Evolutionary conservation across 495 filamentous ascomycete species (phyloP).

Genomic region (Hamigera avellanea): DNA sequence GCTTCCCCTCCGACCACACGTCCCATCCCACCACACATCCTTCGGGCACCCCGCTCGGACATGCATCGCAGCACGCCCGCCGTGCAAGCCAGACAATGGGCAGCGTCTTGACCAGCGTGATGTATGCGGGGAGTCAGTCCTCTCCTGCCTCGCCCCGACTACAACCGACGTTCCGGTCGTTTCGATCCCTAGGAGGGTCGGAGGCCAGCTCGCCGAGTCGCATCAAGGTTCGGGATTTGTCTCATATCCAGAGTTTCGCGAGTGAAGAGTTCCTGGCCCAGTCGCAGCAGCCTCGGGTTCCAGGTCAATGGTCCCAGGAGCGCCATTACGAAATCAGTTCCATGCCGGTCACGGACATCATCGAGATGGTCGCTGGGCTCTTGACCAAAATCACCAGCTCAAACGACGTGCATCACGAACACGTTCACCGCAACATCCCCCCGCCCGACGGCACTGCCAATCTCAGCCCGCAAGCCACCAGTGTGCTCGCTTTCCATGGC

Average conservation of each 20-base stretch:
- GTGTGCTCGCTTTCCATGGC: conserved; percentile 96
- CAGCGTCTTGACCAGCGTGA: background rate
- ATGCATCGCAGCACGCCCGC: conserved; percentile 2
- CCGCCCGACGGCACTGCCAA: conserved; percentile 49
- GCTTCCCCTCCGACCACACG: conserved; percentile 10
- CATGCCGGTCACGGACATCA: conserved; percentile 96
- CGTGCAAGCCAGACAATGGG: conserved; percentile 6
- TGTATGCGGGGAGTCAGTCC: conserved; percentile 12
- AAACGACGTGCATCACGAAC: conserved; percentile 88
- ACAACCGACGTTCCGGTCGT: conserved; percentile 39
- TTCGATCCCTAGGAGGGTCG: conserved; percentile 39
- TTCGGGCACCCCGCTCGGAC: conserved; percentile 2
- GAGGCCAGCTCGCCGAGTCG: conserved; percentile 55
- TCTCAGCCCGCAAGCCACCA: conserved; percentile 70
- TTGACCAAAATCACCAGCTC: conserved; percentile 96
- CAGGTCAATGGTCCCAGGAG: conserved; percentile 36
- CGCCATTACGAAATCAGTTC: conserved; percentile 85
- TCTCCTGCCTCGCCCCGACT: conserved; percentile 43
- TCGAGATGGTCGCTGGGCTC: conserved; percentile 99
- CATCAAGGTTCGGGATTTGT: conserved; percentile 73
- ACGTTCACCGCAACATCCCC: conserved; percentile 59
- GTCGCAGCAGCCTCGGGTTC: conserved; percentile 30
- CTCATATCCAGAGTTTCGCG: conserved; percentile 83
- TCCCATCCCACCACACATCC: conserved; percentile 13
- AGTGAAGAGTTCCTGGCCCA: conserved; percentile 55